Percentiles rank a stretch among this genome's conserved stretches.
These are phyloP conservation scores for Cerrena zonata DNA, from an alignment of 1,284 basidiomycete genomes.

Conservation along the genomic window DNA sequence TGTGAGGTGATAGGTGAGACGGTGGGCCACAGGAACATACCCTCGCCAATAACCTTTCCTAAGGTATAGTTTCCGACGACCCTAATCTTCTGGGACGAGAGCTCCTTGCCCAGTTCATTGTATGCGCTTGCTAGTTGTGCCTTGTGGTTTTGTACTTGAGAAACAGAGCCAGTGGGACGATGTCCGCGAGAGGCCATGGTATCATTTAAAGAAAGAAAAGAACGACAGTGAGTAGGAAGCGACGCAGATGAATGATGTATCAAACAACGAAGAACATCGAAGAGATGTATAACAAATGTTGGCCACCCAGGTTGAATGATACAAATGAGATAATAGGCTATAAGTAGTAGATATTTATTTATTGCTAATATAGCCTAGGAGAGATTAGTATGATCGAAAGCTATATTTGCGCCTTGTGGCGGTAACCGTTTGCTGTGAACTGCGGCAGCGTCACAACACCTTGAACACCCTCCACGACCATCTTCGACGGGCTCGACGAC, in stretches of 20 bases:
- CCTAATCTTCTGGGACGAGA: constrained; percentile 81
- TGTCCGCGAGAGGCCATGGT: constrained; percentile 47
- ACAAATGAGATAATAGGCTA: too few relatives aligned
- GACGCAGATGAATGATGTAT: not conserved
- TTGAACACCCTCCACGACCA: constrained; percentile 6
- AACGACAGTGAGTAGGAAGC: constrained; percentile 33
- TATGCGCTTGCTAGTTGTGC: constrained; percentile 91
- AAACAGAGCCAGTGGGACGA: constrained; percentile 59
- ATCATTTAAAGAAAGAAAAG: constrained; percentile 37
- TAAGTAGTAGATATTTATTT: too few relatives aligned
- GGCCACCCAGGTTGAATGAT: too few relatives aligned
- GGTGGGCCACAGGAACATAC: constrained; percentile 37
- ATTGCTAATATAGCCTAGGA: too few relatives aligned
- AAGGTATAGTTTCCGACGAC: constrained; percentile 95
- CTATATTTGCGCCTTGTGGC: too few relatives aligned
- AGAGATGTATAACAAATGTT: too few relatives aligned
- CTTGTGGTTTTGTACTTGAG: constrained; percentile 62
- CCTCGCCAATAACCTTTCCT: constrained; percentile 93
- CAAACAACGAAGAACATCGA: too few relatives aligned
- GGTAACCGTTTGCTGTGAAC: not conserved
- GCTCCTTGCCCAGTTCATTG: constrained; percentile 92
- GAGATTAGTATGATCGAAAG: too few relatives aligned
- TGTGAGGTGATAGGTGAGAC: not conserved
- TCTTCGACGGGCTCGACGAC: not conserved
- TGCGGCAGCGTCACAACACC: constrained; percentile 1